Evolutionary conservation across 441 rosid species (phyloP), one percentile per base, ranked within the genome.

Genomic region (Lepidium campestre): DNA sequence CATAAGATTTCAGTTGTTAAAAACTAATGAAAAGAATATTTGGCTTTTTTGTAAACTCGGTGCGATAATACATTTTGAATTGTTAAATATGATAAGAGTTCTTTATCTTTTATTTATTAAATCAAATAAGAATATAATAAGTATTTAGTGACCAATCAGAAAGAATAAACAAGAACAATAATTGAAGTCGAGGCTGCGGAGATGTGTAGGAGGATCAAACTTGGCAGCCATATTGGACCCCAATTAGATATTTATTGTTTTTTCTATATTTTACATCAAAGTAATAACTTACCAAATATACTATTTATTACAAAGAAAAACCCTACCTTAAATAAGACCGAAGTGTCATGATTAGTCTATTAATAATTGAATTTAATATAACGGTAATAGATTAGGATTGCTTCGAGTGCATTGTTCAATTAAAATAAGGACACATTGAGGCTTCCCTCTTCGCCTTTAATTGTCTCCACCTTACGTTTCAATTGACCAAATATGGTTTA

Each of bases 221-320:
- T 47, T 72, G 76, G 76, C 76, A 65, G 72, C 76, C 67, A 19
- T 65, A 10, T 18, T 14, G 67, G 71, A 50, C 67, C 65, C 69
- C 11, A 52, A 54, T 10, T 42, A 20, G 5, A 37, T 29, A 23
- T 66, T 64, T 54, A 8, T 10, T 19, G n/a, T 3, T 34, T 10
- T 10, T 25, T 1, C 10, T 14, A 7, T 49, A 37, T 19, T 42
- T 55, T 54, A 39, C 17, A 42, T 4, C 14, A 44, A 32, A 23
- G 17, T 54, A 9, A 32, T 35, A 31, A 31, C 0, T 29, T n/a
- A 53, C 34, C 44, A 13, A 34, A 56, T 56, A 35, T 15, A 36
- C n/a, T 34, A 70, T 62, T 44, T 53, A 23, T 10, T 7, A 46
- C 29, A 47, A 36, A 20, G 19, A 68, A 40, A 6, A 68, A 48